These are phyloP conservation scores for Murraya koenigii DNA, from an alignment of 345 rosid genomes.

Conservation along the genomic window DNA sequence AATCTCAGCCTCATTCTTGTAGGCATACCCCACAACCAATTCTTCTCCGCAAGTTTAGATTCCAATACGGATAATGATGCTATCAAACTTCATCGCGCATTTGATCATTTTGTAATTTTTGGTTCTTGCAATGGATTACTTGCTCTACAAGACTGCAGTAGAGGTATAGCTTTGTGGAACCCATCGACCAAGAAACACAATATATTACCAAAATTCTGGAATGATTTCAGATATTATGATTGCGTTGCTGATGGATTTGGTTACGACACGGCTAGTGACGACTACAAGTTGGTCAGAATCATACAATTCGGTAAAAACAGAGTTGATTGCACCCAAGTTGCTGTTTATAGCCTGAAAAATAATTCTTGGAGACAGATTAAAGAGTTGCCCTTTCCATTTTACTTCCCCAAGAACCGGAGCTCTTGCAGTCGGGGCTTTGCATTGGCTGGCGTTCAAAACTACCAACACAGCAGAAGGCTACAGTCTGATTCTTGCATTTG, in stretches of 20 bases:
- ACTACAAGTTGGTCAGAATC: not conserved
- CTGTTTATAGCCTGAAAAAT: not conserved
- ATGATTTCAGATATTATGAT: too few species aligned
- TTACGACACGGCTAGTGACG: not conserved
- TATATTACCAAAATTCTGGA: not conserved
- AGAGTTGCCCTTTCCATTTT: not conserved
- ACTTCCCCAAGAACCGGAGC: not conserved
- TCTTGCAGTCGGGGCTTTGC: not conserved
- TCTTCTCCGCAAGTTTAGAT: not conserved
- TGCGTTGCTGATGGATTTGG: not conserved
- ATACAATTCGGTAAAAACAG: too few species aligned
- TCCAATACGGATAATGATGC: not conserved
- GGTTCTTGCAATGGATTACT: not conserved
- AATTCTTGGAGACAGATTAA: not conserved
- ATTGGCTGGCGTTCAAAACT: not conserved
- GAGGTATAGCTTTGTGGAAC: not conserved
- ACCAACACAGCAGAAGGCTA: not conserved
- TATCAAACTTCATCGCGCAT: not conserved
- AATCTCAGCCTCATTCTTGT: not conserved
- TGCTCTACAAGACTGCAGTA: not conserved
- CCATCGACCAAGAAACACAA: not conserved
- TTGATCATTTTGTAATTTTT: not conserved
- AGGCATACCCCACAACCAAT: rapidly evolving
- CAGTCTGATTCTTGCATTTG: too few species aligned
- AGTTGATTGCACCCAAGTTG: not conserved